phyloP scores from a whole-genome alignment of 768 basidiomycete species.

The Psilocybe subaeruginosa region DNA sequence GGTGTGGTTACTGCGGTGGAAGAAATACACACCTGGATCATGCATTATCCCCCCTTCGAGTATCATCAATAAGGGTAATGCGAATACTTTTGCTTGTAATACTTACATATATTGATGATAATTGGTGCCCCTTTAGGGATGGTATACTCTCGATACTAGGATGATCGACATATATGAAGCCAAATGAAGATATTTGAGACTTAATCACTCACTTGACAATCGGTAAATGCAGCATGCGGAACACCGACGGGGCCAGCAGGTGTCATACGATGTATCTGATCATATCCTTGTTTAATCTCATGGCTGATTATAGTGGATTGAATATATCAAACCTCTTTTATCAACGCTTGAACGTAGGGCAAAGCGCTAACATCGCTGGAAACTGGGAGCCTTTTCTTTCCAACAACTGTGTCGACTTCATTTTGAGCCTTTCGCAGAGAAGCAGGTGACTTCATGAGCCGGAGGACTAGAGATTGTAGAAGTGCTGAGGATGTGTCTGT shows the following conservation, averaged over 20 bases:
- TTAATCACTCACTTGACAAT: not conserved
- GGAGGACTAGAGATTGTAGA: not conserved
- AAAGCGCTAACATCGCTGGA: not conserved
- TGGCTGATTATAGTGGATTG: not conserved
- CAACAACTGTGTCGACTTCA: not conserved
- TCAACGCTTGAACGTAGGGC: not conserved
- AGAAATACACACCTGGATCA: not conserved
- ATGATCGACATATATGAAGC: not conserved
- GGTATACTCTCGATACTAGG: not conserved
- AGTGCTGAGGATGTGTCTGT: not conserved
- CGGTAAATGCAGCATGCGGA: not conserved
- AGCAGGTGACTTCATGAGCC: not conserved
- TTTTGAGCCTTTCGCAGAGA: not conserved
- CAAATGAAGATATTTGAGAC: not conserved
- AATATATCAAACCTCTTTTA: not conserved
- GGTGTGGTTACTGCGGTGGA: not conserved
- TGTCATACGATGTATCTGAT: not conserved
- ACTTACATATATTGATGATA: not conserved
- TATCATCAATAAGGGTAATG: not conserved
- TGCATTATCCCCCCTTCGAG: not conserved
- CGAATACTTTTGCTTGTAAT: not conserved
- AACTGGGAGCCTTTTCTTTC: not conserved
- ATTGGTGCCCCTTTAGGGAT: not conserved
- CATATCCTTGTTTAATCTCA: not conserved
- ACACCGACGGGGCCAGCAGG: not conserved